phyloP scores from a whole-genome alignment of 495 filamentous ascomycete species.

The Oidiodendron maius region DNA sequence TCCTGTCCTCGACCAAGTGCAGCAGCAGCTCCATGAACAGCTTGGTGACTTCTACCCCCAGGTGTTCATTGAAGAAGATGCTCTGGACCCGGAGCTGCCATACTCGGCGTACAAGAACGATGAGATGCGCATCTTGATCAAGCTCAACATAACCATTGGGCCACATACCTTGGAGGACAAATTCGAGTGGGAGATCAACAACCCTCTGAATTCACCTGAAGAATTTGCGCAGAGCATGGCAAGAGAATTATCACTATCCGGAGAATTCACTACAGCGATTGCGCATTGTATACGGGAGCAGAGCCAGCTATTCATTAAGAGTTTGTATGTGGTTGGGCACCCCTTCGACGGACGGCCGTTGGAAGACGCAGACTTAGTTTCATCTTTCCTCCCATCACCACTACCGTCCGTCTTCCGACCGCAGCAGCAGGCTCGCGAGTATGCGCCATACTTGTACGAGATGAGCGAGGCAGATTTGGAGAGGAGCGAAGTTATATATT shows the following conservation, averaged over 20 bases:
- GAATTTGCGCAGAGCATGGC: conserved; percentile 89
- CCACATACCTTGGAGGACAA: conserved; percentile 92
- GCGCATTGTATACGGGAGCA: conserved; percentile 97
- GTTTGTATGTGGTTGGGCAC: conserved; percentile 87
- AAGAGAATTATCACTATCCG: conserved; percentile 82
- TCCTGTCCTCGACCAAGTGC: conserved; percentile 69
- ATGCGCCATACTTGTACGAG: conserved; percentile 87
- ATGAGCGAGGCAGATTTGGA: conserved; percentile 88
- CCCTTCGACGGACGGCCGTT: conserved; percentile 91
- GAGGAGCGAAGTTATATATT: conserved; percentile 83
- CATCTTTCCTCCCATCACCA: conserved; percentile 82
- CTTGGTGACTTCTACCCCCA: conserved; percentile 90
- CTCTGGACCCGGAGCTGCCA: conserved; percentile 82
- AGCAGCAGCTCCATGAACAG: conserved; percentile 80
- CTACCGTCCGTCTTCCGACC: conserved; percentile 78
- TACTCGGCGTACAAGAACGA: conserved; percentile 97
- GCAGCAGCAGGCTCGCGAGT: conserved; percentile 87
- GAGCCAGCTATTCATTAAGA: conserved; percentile 85
- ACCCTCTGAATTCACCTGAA: conserved; percentile 85
- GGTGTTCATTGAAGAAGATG: conserved; percentile 80
- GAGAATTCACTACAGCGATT: conserved; percentile 96
- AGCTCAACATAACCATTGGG: conserved; percentile 96
- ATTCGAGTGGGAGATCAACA: conserved; percentile 99
- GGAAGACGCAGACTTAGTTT: conserved; percentile 80
- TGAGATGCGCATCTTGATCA: conserved; percentile 93